phyloP scores from a whole-genome alignment of 2,329 filamentous ascomycete species.

The Fusarium nanum region DNA sequence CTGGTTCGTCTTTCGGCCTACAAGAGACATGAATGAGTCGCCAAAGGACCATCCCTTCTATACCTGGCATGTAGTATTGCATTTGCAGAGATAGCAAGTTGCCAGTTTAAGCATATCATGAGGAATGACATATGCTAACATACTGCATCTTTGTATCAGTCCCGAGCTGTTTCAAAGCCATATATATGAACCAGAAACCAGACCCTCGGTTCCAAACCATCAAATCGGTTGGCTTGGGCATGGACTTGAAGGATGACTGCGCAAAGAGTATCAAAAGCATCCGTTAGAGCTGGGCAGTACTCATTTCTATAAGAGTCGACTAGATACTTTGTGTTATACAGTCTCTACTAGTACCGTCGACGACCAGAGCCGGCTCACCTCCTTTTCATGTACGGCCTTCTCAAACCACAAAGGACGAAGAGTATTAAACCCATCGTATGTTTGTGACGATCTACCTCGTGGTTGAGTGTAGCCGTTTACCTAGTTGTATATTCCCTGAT shows the following conservation, averaged over 20 bases:
- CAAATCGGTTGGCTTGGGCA: neutral
- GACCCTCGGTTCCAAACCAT: neutral
- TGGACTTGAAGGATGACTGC: neutral
- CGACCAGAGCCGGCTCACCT: too few relatives aligned
- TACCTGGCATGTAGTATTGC: neutral
- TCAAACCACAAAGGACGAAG: too few relatives aligned
- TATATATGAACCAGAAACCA: neutral
- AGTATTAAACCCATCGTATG: too few relatives aligned
- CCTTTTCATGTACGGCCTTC: too few relatives aligned
- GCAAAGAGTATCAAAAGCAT: neutral
- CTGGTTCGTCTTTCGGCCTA: neutral
- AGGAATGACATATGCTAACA: neutral
- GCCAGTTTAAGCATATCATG: neutral
- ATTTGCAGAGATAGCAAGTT: neutral
- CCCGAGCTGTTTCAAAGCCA: neutral
- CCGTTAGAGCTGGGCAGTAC: neutral
- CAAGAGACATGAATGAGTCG: neutral
- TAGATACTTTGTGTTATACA: too few relatives aligned
- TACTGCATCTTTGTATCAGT: neutral
- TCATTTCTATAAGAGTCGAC: neutral
- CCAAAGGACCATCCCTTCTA: neutral
- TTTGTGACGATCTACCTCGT: too few relatives aligned
- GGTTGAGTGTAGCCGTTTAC: too few relatives aligned
- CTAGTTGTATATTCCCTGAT: too few relatives aligned
- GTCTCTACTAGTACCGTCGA: too few relatives aligned